Percentiles rank a stretch among this genome's conserved stretches.
Conservation (phyloP, 164 flowering plant genomes). For the Litsea cubeba region DNA sequence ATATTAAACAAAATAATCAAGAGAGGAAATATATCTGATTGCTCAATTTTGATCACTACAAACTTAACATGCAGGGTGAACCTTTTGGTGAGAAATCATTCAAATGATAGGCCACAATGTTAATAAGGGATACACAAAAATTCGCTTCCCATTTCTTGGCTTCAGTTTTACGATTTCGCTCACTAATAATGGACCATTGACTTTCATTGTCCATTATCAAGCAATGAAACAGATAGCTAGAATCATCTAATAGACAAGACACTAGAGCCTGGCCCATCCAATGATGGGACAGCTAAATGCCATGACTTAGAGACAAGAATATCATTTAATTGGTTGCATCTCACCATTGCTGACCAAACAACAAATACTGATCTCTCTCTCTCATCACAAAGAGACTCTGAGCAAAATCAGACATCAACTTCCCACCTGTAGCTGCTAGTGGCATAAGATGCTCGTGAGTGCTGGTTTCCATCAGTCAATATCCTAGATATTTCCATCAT, state of each 20-base stretch:
- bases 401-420: not conserved
- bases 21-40: not conserved
- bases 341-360: no score
- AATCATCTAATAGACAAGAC: not conserved
- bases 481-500: slow-evolving; percentile 63
- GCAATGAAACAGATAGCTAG: not conserved
- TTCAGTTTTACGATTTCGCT: not conserved
- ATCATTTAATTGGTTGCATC: not conserved
- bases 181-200: not conserved
- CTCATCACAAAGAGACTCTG: not conserved
- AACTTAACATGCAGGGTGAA: no score
- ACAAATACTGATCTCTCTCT: no score
- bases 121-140: not conserved
- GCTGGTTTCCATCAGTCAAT: slow-evolving; percentile 51
- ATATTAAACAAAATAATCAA: no score
- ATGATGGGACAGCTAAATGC: not conserved
- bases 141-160: not conserved
- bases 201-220: not conserved
- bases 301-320: not conserved
- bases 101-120: not conserved
- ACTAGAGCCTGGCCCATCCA: not conserved
- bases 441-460: slow-evolving; percentile 38
- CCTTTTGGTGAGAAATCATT: no score
- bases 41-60: not conserved
- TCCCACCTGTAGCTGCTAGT: slow-evolving; percentile 63